A percentile compares a stretch with the other conserved stretches of the same genome.
Evolutionary conservation across 176 grass and related monocot genomes (phyloP).

Genomic region (Phoenix roebelenii): DNA sequence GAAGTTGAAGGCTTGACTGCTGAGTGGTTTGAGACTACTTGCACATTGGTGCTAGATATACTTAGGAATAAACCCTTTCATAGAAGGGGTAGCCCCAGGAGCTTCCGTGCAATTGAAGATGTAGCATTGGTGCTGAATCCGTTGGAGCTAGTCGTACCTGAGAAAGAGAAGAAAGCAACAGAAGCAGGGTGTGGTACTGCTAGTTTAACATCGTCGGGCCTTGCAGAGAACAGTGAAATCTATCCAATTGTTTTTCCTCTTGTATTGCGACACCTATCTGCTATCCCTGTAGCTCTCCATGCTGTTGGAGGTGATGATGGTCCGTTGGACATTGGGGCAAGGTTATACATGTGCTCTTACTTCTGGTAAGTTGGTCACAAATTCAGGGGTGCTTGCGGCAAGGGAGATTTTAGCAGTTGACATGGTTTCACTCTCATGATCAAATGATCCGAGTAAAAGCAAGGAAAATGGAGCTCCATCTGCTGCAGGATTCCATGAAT

Average conservation of each 20-base stretch:
- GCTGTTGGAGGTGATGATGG: constrained; percentile 60
- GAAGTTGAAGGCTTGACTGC: constrained; percentile 60
- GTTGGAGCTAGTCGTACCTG: constrained; percentile 28
- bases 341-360: constrained; percentile 65
- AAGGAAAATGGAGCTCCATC: too few species aligned
- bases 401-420: too few species aligned
- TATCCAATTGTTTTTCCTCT: constrained; percentile 55
- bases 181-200: constrained; percentile 10
- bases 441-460: too few species aligned
- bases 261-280: constrained; percentile 54
- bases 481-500: too few species aligned
- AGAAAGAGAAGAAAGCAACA: constrained; percentile 27
- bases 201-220: constrained; percentile 19
- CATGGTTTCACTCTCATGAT: too few species aligned
- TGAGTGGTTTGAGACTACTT: constrained; percentile 84
- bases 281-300: constrained; percentile 70
- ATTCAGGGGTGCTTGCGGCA: not conserved
- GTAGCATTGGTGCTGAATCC: constrained; percentile 59
- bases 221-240: constrained; percentile 19
- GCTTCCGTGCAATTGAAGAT: constrained; percentile 57
- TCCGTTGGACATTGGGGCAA: constrained; percentile 55
- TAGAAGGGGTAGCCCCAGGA: constrained; percentile 37
- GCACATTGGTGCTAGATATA: constrained; percentile 67
- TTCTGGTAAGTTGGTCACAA: constrained; percentile 32
- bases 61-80: constrained; percentile 34